Base-by-base conservation (phyloP, 768 basidiomycete genomes). In the Mycena alexandri region DNA sequence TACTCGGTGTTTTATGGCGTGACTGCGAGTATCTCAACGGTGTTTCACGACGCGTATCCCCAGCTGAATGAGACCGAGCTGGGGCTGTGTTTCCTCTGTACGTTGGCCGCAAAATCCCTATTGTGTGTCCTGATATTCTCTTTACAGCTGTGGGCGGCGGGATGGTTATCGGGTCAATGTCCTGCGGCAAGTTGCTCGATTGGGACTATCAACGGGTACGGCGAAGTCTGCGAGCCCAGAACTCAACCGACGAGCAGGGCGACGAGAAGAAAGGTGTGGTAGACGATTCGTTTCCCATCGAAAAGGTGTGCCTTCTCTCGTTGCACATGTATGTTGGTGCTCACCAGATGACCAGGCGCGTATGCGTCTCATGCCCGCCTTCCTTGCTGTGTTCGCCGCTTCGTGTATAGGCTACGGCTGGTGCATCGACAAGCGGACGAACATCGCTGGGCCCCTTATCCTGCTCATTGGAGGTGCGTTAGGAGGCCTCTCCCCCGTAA, bases 61-160 rank as follows among this genome's bases (percentile, higher is more conserved):
- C 85, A 79, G 66, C 81, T 93, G n/a, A 84, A 77, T 65, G 86
- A 92, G 66, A 88, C 89, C 2, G 83, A 87, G 24, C 84, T 93
- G 36, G 94, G 94, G 3, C 78, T 96, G 5, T 94, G 92, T 75
- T 96, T 90, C 79, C 79, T 96, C 12, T 36, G 66, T 71, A 13
- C 41, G 63, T 61, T n/a, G 44, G 5, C 21, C 22, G 21, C 17
- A 4, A 6, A 29, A 29, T 29, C 29, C 29, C 6, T 16, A 10
- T 7, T 16, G 21, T 36, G 10, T 12, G 10, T 5, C 16, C 6
- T 36, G 0, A 11, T 25, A 5, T 29, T 9, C 17, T 38, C 12
- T 21, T 21, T 16, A 1, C n/a, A 70, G 69, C 65, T 5, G 16
- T 71, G 16, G 63, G 70, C 11, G 44, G 51, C 33, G 65, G 70